Percentiles rank a stretch among this genome's conserved stretches.
phyloP scores from a whole-genome alignment of 495 filamentous ascomycete genomes.

The Rhypophila decipiens region DNA sequence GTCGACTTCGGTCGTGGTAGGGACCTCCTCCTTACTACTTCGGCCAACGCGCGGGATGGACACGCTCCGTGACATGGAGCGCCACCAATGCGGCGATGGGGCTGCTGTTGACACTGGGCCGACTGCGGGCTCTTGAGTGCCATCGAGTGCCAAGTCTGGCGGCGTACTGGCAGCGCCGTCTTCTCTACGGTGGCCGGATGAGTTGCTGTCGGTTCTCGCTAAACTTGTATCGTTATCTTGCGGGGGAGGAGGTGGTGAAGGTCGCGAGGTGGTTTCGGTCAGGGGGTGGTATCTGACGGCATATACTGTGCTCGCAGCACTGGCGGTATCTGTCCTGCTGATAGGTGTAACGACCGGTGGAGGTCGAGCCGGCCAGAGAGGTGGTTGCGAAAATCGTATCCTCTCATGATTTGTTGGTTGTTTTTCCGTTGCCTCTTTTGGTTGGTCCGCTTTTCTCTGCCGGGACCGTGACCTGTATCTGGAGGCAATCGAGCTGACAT shows the following conservation, averaged over 20 bases:
- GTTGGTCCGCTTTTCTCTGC: slow-evolving; percentile 15
- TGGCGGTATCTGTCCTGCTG: slow-evolving; percentile 69
- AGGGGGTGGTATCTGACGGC: slow-evolving; percentile 76
- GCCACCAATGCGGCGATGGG: slow-evolving; percentile 19
- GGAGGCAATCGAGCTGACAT: slow-evolving; percentile 33
- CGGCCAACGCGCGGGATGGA: slow-evolving; percentile 13
- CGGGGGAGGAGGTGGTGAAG: slow-evolving; percentile 25
- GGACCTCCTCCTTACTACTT: background rate
- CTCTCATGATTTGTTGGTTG: slow-evolving; percentile 23
- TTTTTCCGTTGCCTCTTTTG: slow-evolving; percentile 14
- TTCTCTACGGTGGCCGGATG: slow-evolving; percentile 21
- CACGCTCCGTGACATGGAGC: slow-evolving; percentile 15
- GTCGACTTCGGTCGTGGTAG: background rate
- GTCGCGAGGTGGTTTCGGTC: slow-evolving; percentile 52
- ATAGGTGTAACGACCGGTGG: slow-evolving; percentile 61
- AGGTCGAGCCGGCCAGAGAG: slow-evolving; percentile 55
- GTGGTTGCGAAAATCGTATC: slow-evolving; percentile 34
- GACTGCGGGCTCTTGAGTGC: slow-evolving; percentile 6
- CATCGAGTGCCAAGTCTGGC: slow-evolving; percentile 10
- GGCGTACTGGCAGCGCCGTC: slow-evolving; percentile 12
- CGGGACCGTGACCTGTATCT: slow-evolving; percentile 32
- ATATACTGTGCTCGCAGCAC: slow-evolving; percentile 72
- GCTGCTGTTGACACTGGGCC: background rate
- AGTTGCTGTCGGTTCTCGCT: slow-evolving; percentile 27
- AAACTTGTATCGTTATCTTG: slow-evolving; percentile 23